phyloP scores from a whole-genome alignment of 2,329 filamentous ascomycete species.

The Cladophialophora immunda region DNA sequence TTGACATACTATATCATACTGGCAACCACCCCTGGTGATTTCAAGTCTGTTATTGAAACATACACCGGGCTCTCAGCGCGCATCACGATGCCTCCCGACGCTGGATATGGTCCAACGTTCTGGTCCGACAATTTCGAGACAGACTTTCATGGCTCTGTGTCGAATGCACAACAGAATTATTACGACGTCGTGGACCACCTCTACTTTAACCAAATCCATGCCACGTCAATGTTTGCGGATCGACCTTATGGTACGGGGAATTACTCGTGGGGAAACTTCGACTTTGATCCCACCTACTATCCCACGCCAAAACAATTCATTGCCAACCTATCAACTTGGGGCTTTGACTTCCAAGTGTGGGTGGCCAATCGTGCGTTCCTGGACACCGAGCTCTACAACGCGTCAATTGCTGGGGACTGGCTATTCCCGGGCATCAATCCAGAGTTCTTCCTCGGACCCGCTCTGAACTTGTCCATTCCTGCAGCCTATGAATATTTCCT shows the following conservation, averaged over 20 bases:
- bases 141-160: constrained; percentile 14
- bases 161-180: constrained; percentile 15
- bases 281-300: constrained; percentile 16
- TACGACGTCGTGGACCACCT: constrained; percentile 18
- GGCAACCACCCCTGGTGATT: constrained; percentile 10
- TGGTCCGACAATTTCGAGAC: constrained; percentile 19
- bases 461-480: constrained; percentile 15
- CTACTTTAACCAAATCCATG: constrained; percentile 15
- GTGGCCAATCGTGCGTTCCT: constrained; percentile 12
- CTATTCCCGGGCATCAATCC: constrained; percentile 10
- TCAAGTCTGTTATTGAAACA: constrained; percentile 15
- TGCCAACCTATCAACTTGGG: constrained; percentile 13
- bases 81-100: constrained; percentile 13
- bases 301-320: constrained; percentile 12
- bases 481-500: constrained; percentile 15
- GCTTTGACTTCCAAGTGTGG: constrained; percentile 18
- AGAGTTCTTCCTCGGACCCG: constrained; percentile 18
- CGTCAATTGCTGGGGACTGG: constrained; percentile 10
- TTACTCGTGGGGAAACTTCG: constrained; percentile 16
- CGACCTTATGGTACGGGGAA: constrained; percentile 10
- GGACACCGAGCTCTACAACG: constrained; percentile 14
- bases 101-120: constrained; percentile 17
- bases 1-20: constrained; percentile 15
- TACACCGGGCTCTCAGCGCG: constrained; percentile 7
- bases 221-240: constrained; percentile 12